These are phyloP conservation scores for Neurospora sp. DNA, from an alignment of 495 filamentous ascomycete species.

Conservation along the genomic window DNA sequence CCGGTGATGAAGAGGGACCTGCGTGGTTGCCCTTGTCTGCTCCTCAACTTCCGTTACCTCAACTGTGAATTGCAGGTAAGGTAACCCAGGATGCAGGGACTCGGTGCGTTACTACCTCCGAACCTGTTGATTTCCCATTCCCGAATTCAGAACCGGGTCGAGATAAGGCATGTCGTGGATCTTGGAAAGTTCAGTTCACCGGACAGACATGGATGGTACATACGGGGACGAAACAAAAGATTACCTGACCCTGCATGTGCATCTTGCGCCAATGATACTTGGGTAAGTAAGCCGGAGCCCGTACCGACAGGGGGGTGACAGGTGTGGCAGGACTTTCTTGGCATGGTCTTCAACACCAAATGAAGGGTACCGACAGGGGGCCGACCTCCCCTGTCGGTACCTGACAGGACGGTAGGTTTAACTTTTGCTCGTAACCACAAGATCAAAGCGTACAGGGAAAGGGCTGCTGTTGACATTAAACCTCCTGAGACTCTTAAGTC, in stretches of 20 bases:
- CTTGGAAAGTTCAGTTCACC: background rate
- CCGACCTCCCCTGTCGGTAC: too few species aligned
- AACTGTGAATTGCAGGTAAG: constrained; percentile 18
- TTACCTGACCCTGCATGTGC: background rate
- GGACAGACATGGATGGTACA: background rate
- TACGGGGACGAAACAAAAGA: background rate
- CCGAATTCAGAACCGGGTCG: background rate
- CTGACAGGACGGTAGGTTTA: too few species aligned
- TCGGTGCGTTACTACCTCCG: background rate
- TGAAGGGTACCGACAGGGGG: too few species aligned
- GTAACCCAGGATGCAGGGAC: background rate
- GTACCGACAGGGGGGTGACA: too few species aligned
- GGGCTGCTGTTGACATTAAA: background rate
- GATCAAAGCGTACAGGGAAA: background rate
- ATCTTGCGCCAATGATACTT: background rate
- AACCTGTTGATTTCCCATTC: background rate
- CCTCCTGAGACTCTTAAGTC: background rate
- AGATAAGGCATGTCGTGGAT: background rate
- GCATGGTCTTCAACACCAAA: too few species aligned
- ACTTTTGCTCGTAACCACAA: background rate
- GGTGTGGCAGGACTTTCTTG: too few species aligned
- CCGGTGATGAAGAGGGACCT: background rate
- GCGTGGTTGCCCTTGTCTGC: constrained; percentile 5
- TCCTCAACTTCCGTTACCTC: constrained; percentile 11
- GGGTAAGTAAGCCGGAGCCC: too few species aligned